These are phyloP conservation scores for Solanum gracilifrons DNA, from an alignment of 257 asterid genomes.

Conservation along the genomic window DNA sequence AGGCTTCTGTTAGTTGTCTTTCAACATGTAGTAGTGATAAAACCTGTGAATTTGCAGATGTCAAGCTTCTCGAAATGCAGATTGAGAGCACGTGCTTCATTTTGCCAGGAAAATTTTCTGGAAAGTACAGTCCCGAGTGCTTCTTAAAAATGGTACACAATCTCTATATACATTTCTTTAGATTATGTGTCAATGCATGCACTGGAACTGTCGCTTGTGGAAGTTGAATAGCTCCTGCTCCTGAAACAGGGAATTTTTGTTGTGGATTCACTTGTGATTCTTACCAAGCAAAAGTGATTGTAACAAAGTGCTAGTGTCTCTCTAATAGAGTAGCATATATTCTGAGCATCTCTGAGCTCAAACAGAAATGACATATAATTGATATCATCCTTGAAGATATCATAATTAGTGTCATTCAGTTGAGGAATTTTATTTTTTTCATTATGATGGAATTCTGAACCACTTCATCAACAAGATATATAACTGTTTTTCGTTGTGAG, in stretches of 20 bases:
- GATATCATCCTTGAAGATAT: background rate
- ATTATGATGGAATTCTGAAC: background rate
- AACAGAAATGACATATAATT: background rate
- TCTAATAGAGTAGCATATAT: background rate
- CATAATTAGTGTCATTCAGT: background rate
- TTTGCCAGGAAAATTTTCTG: conserved; percentile 54
- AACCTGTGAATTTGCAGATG: conserved; percentile 36
- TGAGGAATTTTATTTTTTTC: background rate
- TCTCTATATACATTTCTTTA: background rate
- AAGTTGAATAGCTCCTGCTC: background rate
- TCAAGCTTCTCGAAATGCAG: conserved; percentile 46
- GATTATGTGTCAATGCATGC: background rate
- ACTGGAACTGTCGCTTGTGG: background rate
- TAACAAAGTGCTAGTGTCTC: background rate
- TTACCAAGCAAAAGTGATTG: background rate
- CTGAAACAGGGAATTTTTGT: background rate
- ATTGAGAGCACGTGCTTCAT: conserved; percentile 56
- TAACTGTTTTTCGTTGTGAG: background rate
- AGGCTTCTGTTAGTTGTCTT: background rate
- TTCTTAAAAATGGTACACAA: conserved; percentile 71
- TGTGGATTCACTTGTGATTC: background rate
- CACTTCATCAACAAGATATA: background rate
- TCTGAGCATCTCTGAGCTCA: background rate
- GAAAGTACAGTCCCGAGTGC: conserved; percentile 62
- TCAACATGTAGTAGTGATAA: background rate